Evolutionary conservation across 257 asterid genomes (phyloP).

Genomic region (Solanum dulcamara): DNA sequence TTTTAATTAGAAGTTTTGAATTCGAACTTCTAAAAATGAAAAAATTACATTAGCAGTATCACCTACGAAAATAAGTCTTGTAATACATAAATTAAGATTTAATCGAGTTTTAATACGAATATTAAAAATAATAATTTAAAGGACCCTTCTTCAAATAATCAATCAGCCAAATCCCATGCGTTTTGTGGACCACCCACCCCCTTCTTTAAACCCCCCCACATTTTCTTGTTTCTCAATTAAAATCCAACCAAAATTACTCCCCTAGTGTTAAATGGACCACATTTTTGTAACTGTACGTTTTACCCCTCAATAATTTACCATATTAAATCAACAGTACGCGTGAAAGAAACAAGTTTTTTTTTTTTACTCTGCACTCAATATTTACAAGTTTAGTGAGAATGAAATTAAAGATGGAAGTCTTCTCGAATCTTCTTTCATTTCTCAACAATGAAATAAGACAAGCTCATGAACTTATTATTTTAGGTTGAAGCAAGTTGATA

Average conservation of each 20-base stretch:
- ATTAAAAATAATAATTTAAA: background rate
- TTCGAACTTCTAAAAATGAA: fast-evolving
- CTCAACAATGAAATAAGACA: background rate
- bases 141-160: conserved; percentile 1
- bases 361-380: background rate
- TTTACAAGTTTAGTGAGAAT: background rate
- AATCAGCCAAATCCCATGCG: conserved; percentile 8
- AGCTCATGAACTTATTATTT: background rate
- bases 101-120: fast-evolving
- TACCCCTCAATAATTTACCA: background rate
- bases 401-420: background rate
- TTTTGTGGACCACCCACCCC: conserved; percentile 16
- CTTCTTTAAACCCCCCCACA: background rate
- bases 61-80: fast-evolving
- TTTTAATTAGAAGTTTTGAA: background rate
- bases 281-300: background rate
- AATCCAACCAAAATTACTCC: background rate
- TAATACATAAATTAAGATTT: background rate
- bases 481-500: background rate
- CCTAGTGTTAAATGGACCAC: background rate
- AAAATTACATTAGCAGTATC: background rate
- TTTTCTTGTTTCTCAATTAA: background rate
- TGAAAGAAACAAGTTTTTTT: background rate
- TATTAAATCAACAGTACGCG: background rate
- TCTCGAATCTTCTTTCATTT: background rate